Conservation (phyloP, 78 protist genomes). For the Dictyostelium discoideum region DNA sequence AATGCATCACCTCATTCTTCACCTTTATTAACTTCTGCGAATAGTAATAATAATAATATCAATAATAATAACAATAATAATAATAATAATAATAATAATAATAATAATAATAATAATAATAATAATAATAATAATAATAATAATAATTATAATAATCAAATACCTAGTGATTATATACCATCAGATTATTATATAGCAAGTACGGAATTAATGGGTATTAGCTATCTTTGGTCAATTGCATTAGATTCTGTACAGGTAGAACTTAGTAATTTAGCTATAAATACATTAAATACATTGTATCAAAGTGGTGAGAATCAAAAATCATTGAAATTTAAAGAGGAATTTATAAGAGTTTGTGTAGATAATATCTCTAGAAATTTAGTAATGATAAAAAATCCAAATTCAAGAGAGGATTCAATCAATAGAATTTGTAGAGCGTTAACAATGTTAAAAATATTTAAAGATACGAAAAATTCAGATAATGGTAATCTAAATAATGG, state of each 20-base stretch:
- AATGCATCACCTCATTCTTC: constrained; percentile 31
- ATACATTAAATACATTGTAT: constrained; percentile 31
- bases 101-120: background rate
- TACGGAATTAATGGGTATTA: constrained; percentile 49
- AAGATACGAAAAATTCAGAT: background rate
- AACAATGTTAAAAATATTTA: constrained; percentile 44
- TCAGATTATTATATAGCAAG: constrained; percentile 45
- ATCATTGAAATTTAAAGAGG: constrained; percentile 59
- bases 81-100: background rate
- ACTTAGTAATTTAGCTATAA: constrained; percentile 45
- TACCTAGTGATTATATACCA: constrained; percentile 17
- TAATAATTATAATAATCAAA: background rate
- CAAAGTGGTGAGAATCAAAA: constrained; percentile 17
- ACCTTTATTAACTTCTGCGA: background rate
- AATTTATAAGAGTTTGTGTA: constrained; percentile 23
- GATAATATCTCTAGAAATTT: constrained; percentile 34
- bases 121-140: background rate
- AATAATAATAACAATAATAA: background rate
- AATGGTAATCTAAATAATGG: background rate
- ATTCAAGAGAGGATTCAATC: background rate
- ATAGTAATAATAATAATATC: background rate
- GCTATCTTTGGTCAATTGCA: constrained; percentile 65
- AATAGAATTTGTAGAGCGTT: constrained; percentile 44
- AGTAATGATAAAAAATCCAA: background rate
- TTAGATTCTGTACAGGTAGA: constrained; percentile 23